Conservation (phyloP, 352 stramenopile species). For the Globisporangium abappressorium region DNA sequence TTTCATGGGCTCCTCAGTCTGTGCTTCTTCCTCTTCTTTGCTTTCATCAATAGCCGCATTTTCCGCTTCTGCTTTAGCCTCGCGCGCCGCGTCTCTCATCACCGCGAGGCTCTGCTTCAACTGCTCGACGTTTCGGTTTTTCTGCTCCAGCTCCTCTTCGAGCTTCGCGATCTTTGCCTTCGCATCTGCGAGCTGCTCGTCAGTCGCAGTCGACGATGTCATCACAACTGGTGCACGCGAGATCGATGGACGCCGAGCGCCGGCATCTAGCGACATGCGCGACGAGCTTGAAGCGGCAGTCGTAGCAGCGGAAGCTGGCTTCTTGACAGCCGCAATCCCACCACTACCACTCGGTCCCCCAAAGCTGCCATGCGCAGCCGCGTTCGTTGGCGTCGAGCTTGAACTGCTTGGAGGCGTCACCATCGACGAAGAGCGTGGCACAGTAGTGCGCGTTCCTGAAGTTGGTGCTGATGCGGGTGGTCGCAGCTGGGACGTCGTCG, state of each 20-base stretch:
- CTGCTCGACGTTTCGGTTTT: slow-evolving; percentile 63
- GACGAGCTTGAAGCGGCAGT: slow-evolving; percentile 7
- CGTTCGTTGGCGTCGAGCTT: not conserved
- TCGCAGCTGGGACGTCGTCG: slow-evolving; percentile 8
- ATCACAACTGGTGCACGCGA: slow-evolving; percentile 14
- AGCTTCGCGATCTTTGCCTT: slow-evolving; percentile 50
- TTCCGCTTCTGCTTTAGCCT: slow-evolving; percentile 14
- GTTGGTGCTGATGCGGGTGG: slow-evolving; percentile 17
- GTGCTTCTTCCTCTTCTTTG: slow-evolving; percentile 25
- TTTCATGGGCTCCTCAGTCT: slow-evolving; percentile 34
- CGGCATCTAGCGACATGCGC: slow-evolving; percentile 30
- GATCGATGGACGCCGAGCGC: slow-evolving; percentile 8
- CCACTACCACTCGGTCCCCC: not conserved
- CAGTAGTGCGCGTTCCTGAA: slow-evolving; percentile 7
- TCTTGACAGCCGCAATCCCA: slow-evolving; percentile 16
- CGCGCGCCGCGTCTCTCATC: slow-evolving; percentile 35
- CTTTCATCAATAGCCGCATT: not conserved
- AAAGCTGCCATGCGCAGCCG: slow-evolving; percentile 12
- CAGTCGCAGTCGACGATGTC: slow-evolving; percentile 14
- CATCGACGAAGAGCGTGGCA: slow-evolving; percentile 13
- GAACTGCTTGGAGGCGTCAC: slow-evolving; percentile 13
- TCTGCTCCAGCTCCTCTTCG: slow-evolving; percentile 70
- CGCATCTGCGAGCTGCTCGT: slow-evolving; percentile 54
- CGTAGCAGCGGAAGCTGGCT: slow-evolving; percentile 13
- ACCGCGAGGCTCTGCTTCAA: slow-evolving; percentile 56